Evolutionary conservation across 768 basidiomycete species (phyloP), one percentile per base, ranked within the genome.

Genomic region (Termitomyces sp.): DNA sequence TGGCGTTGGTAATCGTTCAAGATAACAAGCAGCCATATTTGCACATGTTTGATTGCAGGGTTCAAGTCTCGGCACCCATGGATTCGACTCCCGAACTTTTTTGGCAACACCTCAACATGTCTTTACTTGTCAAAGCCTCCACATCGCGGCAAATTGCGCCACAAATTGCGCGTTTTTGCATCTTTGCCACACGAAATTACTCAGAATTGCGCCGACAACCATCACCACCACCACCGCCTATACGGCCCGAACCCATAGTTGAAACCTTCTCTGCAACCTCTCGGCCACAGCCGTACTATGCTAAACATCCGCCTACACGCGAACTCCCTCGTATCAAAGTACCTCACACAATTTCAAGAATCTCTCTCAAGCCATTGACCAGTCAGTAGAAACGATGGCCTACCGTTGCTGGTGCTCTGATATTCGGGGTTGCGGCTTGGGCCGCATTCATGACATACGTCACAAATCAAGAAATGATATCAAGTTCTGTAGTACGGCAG

Each of bases 401-500:
- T 0, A 64, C 76, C 21, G 64, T 83, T 19, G 70, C 85, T 37
- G 78, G 73, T 0, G 69, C 82, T 43, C 72, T 77, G 17, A 70
- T 73, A 0, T 56, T 81, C 6, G 89, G 87, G 15, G 68, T 86
- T 1, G 67, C 81, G 1, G 81, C 78, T 7, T 91, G 89, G 89
- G 80, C 71, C 3, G 77, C 75, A 7, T 92, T 92, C 67, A 77
- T 89, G 62, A 75, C 78, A 30, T 84, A 82, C 57, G 85, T 83
- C 10, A 84, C 83, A 55, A 92, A 91, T 71, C 83, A 88, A 66
- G 90, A 91, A 65, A 86, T 84, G 62, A 75, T 91, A 30, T 83
- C 87, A 26, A 86, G 83, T 59, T 91, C 90, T 3, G 83, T 91
- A 31, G 82, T 86, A 57, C 80, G 81, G 45, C 85, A 83, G 61